phyloP scores from a whole-genome alignment of 192 early-diverging fungal genomes.

The Coemansia sp. region DNA sequence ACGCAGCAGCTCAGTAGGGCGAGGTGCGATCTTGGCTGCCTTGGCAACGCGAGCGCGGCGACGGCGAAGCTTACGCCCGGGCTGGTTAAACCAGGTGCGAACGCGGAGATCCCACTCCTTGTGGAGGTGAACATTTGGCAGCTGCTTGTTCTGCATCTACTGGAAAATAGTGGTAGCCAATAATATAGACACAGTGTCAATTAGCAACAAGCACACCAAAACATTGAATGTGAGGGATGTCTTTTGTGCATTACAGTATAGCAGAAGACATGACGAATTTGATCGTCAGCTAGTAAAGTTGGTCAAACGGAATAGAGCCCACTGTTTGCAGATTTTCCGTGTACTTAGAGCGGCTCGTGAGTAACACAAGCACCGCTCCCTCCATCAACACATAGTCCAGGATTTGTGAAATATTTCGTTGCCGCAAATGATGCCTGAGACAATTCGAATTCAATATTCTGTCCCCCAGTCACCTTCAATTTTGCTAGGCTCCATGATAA shows the following conservation, averaged over 20 bases:
- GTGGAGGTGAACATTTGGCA: constrained; percentile 95
- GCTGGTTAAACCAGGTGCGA: constrained; percentile 92
- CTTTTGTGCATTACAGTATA: neutral
- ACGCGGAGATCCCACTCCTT: constrained; percentile 97
- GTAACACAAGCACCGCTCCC: neutral
- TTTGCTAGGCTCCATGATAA: neutral
- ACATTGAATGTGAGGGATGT: neutral
- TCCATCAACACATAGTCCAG: too few species aligned
- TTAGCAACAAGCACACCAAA: neutral
- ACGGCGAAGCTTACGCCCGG: constrained; percentile 87
- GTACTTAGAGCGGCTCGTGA: neutral
- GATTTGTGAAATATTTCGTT: neutral
- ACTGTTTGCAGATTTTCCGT: neutral
- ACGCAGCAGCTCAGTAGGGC: constrained; percentile 94
- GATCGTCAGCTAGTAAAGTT: neutral
- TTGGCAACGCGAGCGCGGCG: constrained; percentile 86
- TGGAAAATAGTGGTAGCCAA: neutral
- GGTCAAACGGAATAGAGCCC: neutral
- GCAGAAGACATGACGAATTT: neutral
- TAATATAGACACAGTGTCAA: neutral
- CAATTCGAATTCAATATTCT: neutral
- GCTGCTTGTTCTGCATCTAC: constrained; percentile 89
- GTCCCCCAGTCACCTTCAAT: neutral
- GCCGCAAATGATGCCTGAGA: neutral
- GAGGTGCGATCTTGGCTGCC: constrained; percentile 93